Evolutionary conservation across 2,329 filamentous ascomycete genomes (phyloP).

Genomic region (Trichoderma guizhouense): DNA sequence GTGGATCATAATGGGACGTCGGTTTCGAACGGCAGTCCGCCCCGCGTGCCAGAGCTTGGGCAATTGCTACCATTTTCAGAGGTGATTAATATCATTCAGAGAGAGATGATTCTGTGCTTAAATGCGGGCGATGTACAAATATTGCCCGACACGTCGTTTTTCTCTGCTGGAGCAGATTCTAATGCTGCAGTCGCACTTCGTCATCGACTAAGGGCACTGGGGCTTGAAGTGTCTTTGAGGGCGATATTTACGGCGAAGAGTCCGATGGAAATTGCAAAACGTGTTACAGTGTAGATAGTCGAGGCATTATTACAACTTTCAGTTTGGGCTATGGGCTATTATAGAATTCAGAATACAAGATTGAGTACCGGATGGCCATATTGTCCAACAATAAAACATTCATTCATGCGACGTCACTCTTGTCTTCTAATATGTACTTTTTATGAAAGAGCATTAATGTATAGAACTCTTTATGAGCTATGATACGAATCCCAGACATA

Average conservation of each 20-base stretch:
- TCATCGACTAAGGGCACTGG: background rate
- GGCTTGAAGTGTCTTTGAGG: background rate
- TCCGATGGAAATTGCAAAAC: background rate
- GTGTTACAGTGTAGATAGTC: background rate
- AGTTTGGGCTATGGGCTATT: background rate
- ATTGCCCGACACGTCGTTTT: background rate
- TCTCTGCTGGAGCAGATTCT: conserved; percentile 12
- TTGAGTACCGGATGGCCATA: background rate
- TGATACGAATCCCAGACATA: background rate
- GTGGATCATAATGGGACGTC: too few relatives aligned
- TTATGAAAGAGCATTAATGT: background rate
- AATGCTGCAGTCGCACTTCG: background rate
- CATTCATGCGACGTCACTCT: too few relatives aligned
- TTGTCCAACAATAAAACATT: background rate
- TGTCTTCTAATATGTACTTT: background rate
- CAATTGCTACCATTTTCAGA: background rate
- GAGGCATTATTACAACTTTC: background rate
- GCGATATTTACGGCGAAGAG: background rate
- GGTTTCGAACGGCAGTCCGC: background rate
- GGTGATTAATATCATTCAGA: background rate
- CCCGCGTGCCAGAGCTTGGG: background rate
- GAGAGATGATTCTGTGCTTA: background rate
- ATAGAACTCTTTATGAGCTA: background rate
- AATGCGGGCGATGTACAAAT: background rate
- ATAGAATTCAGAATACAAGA: background rate